These are phyloP conservation scores for Penicillium sp. DNA, from an alignment of 2,329 filamentous ascomycete species.

Conservation along the genomic window DNA sequence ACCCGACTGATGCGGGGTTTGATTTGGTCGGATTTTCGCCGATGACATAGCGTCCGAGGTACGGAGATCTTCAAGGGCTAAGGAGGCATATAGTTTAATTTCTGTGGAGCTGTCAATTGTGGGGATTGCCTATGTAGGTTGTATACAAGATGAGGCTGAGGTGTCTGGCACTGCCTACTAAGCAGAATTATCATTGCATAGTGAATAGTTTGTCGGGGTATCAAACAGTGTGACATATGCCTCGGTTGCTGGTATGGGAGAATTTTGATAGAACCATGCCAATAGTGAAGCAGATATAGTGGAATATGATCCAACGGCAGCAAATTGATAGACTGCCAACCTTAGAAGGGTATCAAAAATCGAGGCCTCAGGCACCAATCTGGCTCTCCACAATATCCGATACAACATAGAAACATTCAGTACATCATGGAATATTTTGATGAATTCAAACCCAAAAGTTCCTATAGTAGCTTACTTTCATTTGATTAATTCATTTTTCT, in stretches of 20 bases:
- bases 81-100: background rate
- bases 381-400: background rate
- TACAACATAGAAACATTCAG: background rate
- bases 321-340: background rate
- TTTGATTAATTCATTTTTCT: background rate
- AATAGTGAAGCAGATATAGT: background rate
- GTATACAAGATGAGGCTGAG: background rate
- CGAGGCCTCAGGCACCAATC: background rate
- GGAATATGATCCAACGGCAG: background rate
- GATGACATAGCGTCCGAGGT: conserved; percentile 7
- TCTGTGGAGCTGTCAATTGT: background rate
- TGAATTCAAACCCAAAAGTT: background rate
- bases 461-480: background rate
- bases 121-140: background rate
- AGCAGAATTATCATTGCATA: background rate
- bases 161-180: background rate
- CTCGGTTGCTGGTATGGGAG: too few relatives aligned
- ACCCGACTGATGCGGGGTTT: conserved; percentile 29
- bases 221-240: background rate
- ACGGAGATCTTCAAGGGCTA: background rate
- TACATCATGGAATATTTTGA: background rate
- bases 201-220: background rate
- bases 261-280: too few relatives aligned
- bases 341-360: background rate
- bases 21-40: conserved; percentile 15